Evolutionary conservation across 306 rosid species (phyloP).

Genomic region (Cajanus cajan): DNA sequence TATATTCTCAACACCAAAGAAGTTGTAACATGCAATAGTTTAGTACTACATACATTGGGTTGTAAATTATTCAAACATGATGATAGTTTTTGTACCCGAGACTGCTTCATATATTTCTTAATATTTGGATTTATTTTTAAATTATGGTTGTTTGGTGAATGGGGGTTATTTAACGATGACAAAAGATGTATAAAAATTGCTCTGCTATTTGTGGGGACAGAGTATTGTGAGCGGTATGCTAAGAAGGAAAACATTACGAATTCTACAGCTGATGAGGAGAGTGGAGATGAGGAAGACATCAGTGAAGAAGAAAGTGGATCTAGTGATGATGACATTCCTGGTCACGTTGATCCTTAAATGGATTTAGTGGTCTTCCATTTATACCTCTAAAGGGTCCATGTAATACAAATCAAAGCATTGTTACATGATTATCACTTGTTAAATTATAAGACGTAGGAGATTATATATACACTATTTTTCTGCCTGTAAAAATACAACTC

Average conservation of each 20-base stretch:
- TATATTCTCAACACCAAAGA: background rate
- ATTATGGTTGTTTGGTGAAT: background rate
- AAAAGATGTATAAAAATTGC: conserved; percentile 15
- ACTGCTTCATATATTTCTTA: conserved; percentile 6
- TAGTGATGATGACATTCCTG: conserved; percentile 87
- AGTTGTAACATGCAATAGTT: conserved; percentile 18
- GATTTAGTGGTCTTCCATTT: conserved; percentile 21
- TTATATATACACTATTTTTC: conserved; percentile 30
- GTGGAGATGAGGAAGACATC: conserved; percentile 71
- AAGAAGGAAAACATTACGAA: conserved; percentile 68
- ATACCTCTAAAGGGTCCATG: conserved; percentile 32
- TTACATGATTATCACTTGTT: conserved; percentile 35
- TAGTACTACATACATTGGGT: background rate
- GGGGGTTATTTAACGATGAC: conserved; percentile 24
- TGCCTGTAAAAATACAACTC: conserved; percentile 42
- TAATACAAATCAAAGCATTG: conserved; percentile 38
- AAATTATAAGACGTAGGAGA: conserved; percentile 42
- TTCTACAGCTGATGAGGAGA: conserved; percentile 66
- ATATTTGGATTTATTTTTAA: background rate
- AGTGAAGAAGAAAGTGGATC: conserved; percentile 70
- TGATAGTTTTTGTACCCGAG: background rate
- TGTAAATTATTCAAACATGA: background rate
- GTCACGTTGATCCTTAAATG: conserved; percentile 75
- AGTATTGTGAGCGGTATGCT: conserved; percentile 92
- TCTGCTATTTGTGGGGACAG: conserved; percentile 50